A percentile compares a stretch with the other conserved stretches of the same genome.
Conservation (phyloP, 345 rosid species). For the Eucalyptus pauciflora region DNA sequence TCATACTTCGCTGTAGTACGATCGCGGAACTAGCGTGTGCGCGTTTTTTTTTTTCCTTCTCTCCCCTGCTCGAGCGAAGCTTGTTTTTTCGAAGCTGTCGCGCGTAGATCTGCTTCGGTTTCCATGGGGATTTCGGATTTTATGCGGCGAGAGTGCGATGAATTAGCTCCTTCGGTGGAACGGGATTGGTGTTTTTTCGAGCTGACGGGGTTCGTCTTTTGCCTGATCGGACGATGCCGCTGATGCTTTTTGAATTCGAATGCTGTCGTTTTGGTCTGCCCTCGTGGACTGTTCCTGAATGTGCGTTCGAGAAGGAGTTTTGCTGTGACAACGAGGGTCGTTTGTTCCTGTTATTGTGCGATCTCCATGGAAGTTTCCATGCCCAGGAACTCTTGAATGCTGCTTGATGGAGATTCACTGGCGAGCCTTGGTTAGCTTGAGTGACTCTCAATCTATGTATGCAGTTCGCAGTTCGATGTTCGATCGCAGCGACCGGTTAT, state of each 20-base stretch:
- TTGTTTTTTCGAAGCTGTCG: background rate
- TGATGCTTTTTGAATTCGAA: background rate
- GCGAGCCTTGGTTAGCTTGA: background rate
- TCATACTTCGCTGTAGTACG: background rate
- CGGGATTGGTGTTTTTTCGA: background rate
- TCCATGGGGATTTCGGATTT: background rate
- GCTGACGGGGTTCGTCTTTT: background rate
- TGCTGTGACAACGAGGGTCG: background rate
- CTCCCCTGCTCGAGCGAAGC: background rate
- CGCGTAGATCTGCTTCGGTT: background rate
- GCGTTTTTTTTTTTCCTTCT: background rate
- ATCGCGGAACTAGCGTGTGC: background rate
- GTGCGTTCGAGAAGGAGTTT: background rate
- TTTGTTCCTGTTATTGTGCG: background rate
- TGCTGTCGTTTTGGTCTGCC: background rate
- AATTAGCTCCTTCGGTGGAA: background rate
- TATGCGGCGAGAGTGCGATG: background rate
- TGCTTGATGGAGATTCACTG: background rate
- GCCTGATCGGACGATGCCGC: background rate
- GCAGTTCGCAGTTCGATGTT: background rate
- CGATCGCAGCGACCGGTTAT: background rate
- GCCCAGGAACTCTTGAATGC: background rate
- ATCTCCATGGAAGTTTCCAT: no score
- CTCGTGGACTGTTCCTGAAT: background rate
- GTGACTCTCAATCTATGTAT: background rate